phyloP scores from a whole-genome alignment of 2,329 filamentous ascomycete species.

The Colletotrichum navitas region DNA sequence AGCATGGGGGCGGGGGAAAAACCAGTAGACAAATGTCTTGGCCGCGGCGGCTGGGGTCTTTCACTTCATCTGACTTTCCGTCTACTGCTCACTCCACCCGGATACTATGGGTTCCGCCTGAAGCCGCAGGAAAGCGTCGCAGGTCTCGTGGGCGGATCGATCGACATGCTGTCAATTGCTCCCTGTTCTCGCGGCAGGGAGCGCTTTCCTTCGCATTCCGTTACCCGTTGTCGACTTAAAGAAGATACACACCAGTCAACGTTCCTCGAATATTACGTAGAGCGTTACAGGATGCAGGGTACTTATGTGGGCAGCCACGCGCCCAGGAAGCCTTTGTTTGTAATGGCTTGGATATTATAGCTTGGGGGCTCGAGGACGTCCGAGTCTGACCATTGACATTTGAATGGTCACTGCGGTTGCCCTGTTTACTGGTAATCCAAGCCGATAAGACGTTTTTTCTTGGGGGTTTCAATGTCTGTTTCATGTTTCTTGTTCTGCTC shows the following conservation, averaged over 20 bases:
- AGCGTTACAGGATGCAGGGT: conserved; percentile 19
- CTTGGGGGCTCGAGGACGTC: neutral
- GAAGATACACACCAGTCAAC: conserved; percentile 3
- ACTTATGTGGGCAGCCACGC: conserved; percentile 23
- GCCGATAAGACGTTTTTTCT: neutral
- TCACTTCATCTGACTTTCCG: conserved; percentile 19
- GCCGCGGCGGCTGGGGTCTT: conserved; percentile 6
- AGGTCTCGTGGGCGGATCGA: neutral
- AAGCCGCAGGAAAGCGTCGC: conserved; percentile 23
- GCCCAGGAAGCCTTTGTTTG: conserved; percentile 5
- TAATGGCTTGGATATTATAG: neutral
- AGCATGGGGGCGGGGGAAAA: conserved; percentile 4
- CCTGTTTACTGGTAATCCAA: neutral
- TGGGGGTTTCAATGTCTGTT: neutral
- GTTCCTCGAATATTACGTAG: conserved; percentile 27
- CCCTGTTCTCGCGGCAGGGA: conserved; percentile 6
- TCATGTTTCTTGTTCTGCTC: neutral
- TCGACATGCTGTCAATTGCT: neutral
- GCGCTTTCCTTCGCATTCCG: conserved; percentile 6
- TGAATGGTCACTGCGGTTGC: neutral
- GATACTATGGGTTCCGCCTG: conserved; percentile 3
- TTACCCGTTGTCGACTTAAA: neutral
- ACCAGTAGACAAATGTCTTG: conserved; percentile 25
- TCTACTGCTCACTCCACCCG: conserved; percentile 7
- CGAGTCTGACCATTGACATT: conserved; percentile 17